Conservation (phyloP, 129 eudicot genomes). For the Smallanthus sonchifolius region DNA sequence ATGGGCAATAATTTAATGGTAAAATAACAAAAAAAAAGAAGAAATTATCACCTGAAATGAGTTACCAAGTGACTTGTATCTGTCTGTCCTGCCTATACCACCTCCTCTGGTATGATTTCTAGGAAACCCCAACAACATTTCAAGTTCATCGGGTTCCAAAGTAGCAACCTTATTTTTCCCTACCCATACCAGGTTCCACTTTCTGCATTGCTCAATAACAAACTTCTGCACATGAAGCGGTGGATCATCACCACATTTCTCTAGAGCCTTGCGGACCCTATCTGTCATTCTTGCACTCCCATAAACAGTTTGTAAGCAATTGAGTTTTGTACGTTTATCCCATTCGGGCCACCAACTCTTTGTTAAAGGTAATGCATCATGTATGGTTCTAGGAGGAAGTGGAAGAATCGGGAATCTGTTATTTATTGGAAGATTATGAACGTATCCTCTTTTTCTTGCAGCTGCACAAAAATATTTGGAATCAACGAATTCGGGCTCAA, state of each 20-base stretch:
- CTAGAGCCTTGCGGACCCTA: conserved; percentile 66
- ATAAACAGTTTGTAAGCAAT: conserved; percentile 71
- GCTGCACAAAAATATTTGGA: conserved; percentile 76
- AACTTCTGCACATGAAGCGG: conserved; percentile 49
- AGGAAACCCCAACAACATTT: conserved; percentile 81
- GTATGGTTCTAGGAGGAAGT: conserved; percentile 61
- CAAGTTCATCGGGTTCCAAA: conserved; percentile 82
- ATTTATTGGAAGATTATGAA: conserved; percentile 71
- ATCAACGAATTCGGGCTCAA: conserved; percentile 85
- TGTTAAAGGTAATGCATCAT: conserved; percentile 65
- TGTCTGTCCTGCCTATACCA: conserved; percentile 80
- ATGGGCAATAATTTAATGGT: not conserved
- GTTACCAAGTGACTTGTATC: conserved; percentile 84
- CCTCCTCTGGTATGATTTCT: conserved; percentile 90
- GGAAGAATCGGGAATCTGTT: conserved; percentile 69
- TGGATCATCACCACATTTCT: conserved; percentile 44
- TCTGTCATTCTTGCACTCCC: conserved; percentile 64
- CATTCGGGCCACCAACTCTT: conserved; percentile 88
- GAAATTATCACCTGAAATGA: conserved; percentile 76
- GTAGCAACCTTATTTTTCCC: conserved; percentile 87
- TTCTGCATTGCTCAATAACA: conserved; percentile 60
- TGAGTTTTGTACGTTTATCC: conserved; percentile 69
- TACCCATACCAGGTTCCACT: conserved; percentile 94
- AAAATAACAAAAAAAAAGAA: conserved; percentile 1
- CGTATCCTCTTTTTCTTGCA: conserved; percentile 80